These are phyloP conservation scores for Rhazya stricta DNA, from an alignment of 257 asterid species.

Conservation along the genomic window DNA sequence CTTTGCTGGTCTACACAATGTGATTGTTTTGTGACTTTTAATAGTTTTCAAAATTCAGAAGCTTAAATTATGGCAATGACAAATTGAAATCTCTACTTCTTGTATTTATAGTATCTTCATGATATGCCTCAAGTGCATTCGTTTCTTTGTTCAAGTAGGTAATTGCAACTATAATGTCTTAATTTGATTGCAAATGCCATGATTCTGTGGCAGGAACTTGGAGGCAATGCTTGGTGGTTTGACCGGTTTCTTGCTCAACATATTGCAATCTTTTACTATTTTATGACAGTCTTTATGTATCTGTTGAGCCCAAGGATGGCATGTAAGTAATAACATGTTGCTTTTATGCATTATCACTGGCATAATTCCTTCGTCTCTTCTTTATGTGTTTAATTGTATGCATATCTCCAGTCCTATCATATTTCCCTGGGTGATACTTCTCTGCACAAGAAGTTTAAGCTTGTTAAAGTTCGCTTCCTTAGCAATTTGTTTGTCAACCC, in stretches of 20 bases:
- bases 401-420: neutral
- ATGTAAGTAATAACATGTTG: conserved; percentile 49
- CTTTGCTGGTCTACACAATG: neutral
- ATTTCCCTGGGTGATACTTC: conserved; percentile 8
- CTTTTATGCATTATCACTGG: conserved; percentile 9
- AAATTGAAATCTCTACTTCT: neutral
- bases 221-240: conserved; percentile 97
- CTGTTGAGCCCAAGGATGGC: conserved; percentile 99
- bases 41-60: neutral
- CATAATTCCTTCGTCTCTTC: neutral
- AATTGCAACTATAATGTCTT: conserved; percentile 2
- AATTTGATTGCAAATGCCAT: conserved; percentile 9
- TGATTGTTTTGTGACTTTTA: neutral
- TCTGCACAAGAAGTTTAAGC: neutral
- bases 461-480: neutral
- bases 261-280: conserved; percentile 72
- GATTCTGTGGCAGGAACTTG: conserved; percentile 72
- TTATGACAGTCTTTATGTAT: conserved; percentile 86
- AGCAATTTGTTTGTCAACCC: neutral
- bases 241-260: conserved; percentile 93
- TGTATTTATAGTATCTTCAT: neutral
- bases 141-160: neutral
- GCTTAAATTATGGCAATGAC: neutral
- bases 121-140: neutral
- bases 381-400: neutral